Evolutionary conservation across 2,329 filamentous ascomycete genomes (phyloP).

Genomic region (Penicillium hordei): DNA sequence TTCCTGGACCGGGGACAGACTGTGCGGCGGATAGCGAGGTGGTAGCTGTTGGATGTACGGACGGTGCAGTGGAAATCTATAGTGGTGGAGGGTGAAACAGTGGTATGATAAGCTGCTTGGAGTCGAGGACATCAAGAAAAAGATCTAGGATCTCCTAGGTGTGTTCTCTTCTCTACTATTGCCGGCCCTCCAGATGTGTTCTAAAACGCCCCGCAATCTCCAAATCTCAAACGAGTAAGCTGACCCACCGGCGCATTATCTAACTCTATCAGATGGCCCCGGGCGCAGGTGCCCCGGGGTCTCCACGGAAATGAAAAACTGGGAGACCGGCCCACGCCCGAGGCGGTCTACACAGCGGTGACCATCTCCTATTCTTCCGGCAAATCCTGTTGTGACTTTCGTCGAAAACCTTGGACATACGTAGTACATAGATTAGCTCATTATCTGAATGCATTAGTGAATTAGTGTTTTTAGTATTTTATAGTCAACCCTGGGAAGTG

Average conservation of each 20-base stretch:
- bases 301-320: neutral
- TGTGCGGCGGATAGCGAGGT: neutral
- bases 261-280: conserved; percentile 2
- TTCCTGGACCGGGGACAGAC: conserved; percentile 22
- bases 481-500: neutral
- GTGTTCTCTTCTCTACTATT: conserved; percentile 26
- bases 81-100: conserved; percentile 21
- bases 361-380: too few species aligned
- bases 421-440: neutral
- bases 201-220: neutral
- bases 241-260: conserved; percentile 10
- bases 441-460: neutral
- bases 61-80: conserved; percentile 26
- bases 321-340: too few species aligned
- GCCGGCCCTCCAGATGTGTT: conserved; percentile 4
- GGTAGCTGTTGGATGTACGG: neutral
- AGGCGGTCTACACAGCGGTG: too few species aligned
- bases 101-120: neutral
- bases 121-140: neutral
- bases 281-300: neutral
- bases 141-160: conserved; percentile 8
- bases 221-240: conserved; percentile 10
- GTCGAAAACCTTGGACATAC: too few species aligned
- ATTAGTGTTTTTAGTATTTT: neutral
- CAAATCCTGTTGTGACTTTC: too few species aligned